phyloP scores from a whole-genome alignment of 805 yeast genomes.

The Ogataea thermomethanolica region DNA sequence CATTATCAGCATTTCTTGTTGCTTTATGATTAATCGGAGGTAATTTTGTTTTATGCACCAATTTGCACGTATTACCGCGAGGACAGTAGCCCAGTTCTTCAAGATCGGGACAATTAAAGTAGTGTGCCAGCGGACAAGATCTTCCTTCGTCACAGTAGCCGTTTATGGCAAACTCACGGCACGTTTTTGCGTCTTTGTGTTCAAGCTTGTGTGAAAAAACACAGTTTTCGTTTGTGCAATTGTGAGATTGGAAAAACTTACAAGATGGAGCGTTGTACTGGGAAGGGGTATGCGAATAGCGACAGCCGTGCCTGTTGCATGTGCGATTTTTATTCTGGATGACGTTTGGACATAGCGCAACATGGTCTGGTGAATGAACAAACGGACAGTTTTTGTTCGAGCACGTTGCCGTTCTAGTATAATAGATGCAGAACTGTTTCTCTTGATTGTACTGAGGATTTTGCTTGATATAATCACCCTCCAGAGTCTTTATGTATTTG shows the following conservation, averaged over 20 bases:
- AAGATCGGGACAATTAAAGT: slow-evolving; percentile 67
- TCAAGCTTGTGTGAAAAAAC: slow-evolving; percentile 48
- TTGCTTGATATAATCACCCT: slow-evolving; percentile 26
- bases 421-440: slow-evolving; percentile 26
- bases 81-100: slow-evolving; percentile 60
- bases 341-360: slow-evolving; percentile 51
- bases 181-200: slow-evolving; percentile 37
- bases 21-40: slow-evolving; percentile 6
- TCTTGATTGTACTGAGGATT: slow-evolving; percentile 5
- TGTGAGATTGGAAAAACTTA: slow-evolving; percentile 43
- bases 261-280: slow-evolving; percentile 64
- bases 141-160: slow-evolving; percentile 68
- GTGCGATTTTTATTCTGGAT: slow-evolving; percentile 37
- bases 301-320: slow-evolving; percentile 50
- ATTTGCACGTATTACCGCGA: slow-evolving; percentile 47
- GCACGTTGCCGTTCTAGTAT: slow-evolving; percentile 43
- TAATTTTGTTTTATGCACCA: slow-evolving; percentile 41
- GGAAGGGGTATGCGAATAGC: slow-evolving; percentile 51
- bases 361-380: slow-evolving; percentile 46
- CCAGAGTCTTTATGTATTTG: slow-evolving; percentile 21
- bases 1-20: slow-evolving; percentile 32
- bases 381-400: slow-evolving; percentile 52
- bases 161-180: slow-evolving; percentile 63
- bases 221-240: slow-evolving; percentile 49
- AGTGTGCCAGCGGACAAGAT: slow-evolving; percentile 54